Conservation (phyloP, 768 basidiomycete genomes). For the Imleria badia region DNA sequence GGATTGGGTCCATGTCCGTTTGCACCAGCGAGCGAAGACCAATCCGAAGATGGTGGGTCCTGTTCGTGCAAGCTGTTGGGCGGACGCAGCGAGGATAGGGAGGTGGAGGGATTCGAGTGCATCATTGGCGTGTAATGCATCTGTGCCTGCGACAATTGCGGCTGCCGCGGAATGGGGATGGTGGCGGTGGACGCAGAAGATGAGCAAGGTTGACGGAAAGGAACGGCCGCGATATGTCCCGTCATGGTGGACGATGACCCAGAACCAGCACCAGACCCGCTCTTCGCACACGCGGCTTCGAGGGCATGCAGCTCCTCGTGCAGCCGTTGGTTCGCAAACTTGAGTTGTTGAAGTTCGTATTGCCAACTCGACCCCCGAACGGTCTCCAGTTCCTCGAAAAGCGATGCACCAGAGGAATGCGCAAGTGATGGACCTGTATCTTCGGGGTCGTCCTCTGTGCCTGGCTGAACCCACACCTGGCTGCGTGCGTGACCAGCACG, state of each 20-base stretch:
- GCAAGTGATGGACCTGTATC: no score
- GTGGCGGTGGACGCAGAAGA: neutral
- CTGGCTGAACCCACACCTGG: neutral
- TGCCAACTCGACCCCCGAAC: constrained; percentile 83
- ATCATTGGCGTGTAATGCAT: constrained; percentile 4
- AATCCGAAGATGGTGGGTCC: constrained; percentile 21
- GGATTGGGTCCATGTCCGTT: constrained; percentile 21
- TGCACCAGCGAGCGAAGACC: constrained; percentile 31
- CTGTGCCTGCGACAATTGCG: constrained; percentile 6
- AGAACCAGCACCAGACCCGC: neutral
- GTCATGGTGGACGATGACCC: neutral
- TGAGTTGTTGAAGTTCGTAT: constrained; percentile 85
- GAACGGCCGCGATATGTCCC: neutral
- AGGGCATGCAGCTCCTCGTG: constrained; percentile 53
- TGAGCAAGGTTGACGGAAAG: neutral
- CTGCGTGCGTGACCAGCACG: neutral
- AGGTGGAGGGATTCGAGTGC: neutral
- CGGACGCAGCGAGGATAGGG: neutral
- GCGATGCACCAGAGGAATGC: constrained; percentile 34
- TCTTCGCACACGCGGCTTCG: constrained; percentile 25
- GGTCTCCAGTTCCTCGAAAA: constrained; percentile 75
- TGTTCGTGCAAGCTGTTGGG: constrained; percentile 17
- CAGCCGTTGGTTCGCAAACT: constrained; percentile 66
- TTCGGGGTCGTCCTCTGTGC: neutral
- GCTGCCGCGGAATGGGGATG: neutral